Percentiles rank a stretch among this genome's conserved stretches.
These are phyloP conservation scores for Paspalum vaginatum DNA, from an alignment of 176 grass and related monocot species.

Conservation along the genomic window DNA sequence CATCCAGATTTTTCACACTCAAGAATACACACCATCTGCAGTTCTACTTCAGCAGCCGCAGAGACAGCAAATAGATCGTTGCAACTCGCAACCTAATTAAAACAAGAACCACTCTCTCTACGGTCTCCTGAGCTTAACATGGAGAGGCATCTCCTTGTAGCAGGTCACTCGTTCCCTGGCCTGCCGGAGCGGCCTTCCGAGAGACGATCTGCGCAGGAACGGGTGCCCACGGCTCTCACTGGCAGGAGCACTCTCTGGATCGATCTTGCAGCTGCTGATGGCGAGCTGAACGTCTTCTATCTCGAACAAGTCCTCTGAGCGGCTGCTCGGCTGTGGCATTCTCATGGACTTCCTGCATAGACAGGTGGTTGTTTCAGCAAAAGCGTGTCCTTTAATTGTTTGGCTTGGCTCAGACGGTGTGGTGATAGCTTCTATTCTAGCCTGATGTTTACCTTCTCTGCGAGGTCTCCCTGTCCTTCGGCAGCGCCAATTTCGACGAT, in stretches of 20 bases:
- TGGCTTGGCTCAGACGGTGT: not conserved
- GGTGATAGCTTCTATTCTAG: not conserved
- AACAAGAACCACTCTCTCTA: not conserved
- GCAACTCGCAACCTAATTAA: not conserved
- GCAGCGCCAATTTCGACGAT: not conserved
- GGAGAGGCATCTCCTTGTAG: conserved; percentile 64
- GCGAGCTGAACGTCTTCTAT: conserved; percentile 54
- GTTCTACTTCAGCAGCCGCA: not conserved
- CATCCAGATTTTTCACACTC: not conserved
- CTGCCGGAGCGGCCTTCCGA: conserved; percentile 63
- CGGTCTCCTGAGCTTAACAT: conserved; percentile 61
- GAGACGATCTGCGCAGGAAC: conserved; percentile 51
- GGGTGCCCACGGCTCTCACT: conserved; percentile 6
- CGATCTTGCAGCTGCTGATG: conserved; percentile 30
- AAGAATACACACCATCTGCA: not conserved
- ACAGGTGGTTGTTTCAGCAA: not conserved
- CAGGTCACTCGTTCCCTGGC: conserved; percentile 51
- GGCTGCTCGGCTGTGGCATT: conserved; percentile 22
- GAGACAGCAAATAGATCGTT: conserved; percentile 31
- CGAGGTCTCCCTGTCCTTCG: conserved; percentile 34
- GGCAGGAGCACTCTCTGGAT: not conserved
- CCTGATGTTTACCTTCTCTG: conserved; percentile 47
- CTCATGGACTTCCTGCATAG: conserved; percentile 61
- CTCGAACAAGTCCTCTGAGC: conserved; percentile 54
- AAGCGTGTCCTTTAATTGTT: not conserved